Evolutionary conservation across 805 yeast genomes (phyloP), one percentile per base, ranked within the genome.

Genomic region (Ogataea neopini): DNA sequence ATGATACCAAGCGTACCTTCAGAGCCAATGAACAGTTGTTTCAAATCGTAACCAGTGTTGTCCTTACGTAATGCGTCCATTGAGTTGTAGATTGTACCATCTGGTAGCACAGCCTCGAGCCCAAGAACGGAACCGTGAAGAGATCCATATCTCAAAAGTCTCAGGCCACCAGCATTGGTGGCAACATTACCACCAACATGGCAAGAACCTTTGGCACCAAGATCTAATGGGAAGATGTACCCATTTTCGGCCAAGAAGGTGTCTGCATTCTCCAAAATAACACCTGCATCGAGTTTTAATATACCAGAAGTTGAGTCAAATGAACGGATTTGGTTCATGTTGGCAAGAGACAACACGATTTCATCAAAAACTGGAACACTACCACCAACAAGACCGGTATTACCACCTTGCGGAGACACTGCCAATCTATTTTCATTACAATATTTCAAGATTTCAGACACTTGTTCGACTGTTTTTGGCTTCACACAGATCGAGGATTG

Each of bases 181-280:
- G 97, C 96, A 37, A 89, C 92, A 45, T 84, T 87, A 54, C 97
- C 98, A 57, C 97, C 97, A 52, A 92, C 84, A 58, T 88, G 96
- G 64, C 97, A 92, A 1, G 97, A 88, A 11, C 98, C 98, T 70
- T 91, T 91, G 32, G 98, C 97, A 48, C 98, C 98, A 51, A 91
- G 72, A 64, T 91, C 98, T 43, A 91, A 73, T 22, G 98, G 98
- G 76, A 90, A 91, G 46, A 91, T 87, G 68, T 86, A 86, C 3
- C 94, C 96, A n/a, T 80, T 71, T 48, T 88, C 94, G 14, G 85
- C 83, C 46, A 91, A 69, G 60, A 63, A 88, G 45, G 75, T 75
- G 68, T 91, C 97, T 10, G 96, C 96, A 55, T 72, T 78, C 64
- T 92, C 97, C 59, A 91, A 74, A 47, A 91, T 84, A 33, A 90